phyloP scores from a whole-genome alignment of 805 yeast species.

The Starmerella kuoi region DNA sequence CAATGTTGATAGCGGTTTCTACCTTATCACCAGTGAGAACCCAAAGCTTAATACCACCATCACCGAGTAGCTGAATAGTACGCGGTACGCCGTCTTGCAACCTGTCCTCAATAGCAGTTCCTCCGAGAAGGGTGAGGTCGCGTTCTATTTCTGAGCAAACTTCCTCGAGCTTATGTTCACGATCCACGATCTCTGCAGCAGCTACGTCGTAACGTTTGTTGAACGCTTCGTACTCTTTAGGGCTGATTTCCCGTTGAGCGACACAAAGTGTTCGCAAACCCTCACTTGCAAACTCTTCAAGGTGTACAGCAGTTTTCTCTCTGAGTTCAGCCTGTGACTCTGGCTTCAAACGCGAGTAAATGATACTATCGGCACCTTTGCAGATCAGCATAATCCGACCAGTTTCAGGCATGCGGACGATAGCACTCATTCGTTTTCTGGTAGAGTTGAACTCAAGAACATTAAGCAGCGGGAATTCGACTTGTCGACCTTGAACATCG shows the following conservation, averaged over 20 bases:
- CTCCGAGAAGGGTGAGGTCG: conserved; percentile 51
- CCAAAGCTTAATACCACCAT: conserved; percentile 76
- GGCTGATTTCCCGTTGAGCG: conserved; percentile 46
- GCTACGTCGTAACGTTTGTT: conserved; percentile 45
- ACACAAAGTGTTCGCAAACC: conserved; percentile 71
- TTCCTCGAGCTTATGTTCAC: conserved; percentile 49
- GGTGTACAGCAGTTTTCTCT: conserved; percentile 52
- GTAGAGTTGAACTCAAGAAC: conserved; percentile 60
- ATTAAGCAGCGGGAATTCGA: conserved; percentile 44
- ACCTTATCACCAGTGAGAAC: conserved; percentile 75
- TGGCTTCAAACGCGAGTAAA: conserved; percentile 39
- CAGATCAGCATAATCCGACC: conserved; percentile 38
- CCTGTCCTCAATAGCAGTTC: conserved; percentile 75
- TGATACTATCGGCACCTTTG: conserved; percentile 76
- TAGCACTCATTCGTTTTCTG: conserved; percentile 68
- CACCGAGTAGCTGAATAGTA: conserved; percentile 51
- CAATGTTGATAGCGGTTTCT: conserved; percentile 82
- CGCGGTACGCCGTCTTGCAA: conserved; percentile 73
- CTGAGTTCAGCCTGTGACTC: conserved; percentile 37
- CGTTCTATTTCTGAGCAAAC: conserved; percentile 52
- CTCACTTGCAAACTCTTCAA: conserved; percentile 65
- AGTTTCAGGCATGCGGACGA: conserved; percentile 35
- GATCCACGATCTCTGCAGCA: conserved; percentile 41
- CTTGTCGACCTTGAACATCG: conserved; percentile 37
- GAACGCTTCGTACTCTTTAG: conserved; percentile 43